Conservation (phyloP, 2,329 filamentous ascomycete species). For the Emmonsiellopsis sp. region DNA sequence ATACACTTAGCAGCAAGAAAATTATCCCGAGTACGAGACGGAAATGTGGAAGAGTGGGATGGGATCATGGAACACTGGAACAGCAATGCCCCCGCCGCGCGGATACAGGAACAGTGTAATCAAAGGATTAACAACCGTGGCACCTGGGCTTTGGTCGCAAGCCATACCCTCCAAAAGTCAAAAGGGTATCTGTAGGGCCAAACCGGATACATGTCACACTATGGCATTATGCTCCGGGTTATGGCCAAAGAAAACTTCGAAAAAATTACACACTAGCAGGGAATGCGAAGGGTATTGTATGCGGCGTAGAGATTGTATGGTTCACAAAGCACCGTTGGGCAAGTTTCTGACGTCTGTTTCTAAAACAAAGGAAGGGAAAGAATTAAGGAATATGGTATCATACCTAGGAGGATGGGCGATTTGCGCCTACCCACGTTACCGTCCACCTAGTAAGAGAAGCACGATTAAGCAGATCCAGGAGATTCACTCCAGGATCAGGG, state of each 20-base stretch:
- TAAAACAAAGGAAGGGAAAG: neutral
- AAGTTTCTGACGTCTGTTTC: neutral
- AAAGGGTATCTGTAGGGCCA: neutral
- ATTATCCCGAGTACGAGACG: neutral
- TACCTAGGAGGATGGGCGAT: neutral
- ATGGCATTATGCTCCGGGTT: neutral
- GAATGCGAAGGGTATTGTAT: neutral
- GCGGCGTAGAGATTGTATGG: neutral
- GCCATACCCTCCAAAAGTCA: neutral
- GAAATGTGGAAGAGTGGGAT: neutral
- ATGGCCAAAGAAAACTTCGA: neutral
- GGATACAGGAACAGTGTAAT: neutral
- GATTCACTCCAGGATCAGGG: neutral
- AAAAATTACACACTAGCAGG: neutral
- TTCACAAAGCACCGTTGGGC: neutral
- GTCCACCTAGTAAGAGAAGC: neutral
- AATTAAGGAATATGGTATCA: neutral
- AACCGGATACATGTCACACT: neutral
- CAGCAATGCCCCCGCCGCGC: neutral
- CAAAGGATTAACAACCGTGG: neutral
- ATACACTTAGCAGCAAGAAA: slow-evolving; percentile 3
- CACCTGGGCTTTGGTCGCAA: neutral
- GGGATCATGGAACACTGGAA: neutral
- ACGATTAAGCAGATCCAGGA: neutral
- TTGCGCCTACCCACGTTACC: neutral